phyloP scores from a whole-genome alignment of 495 filamentous ascomycete species.

The Penicillium atrosanguineum region DNA sequence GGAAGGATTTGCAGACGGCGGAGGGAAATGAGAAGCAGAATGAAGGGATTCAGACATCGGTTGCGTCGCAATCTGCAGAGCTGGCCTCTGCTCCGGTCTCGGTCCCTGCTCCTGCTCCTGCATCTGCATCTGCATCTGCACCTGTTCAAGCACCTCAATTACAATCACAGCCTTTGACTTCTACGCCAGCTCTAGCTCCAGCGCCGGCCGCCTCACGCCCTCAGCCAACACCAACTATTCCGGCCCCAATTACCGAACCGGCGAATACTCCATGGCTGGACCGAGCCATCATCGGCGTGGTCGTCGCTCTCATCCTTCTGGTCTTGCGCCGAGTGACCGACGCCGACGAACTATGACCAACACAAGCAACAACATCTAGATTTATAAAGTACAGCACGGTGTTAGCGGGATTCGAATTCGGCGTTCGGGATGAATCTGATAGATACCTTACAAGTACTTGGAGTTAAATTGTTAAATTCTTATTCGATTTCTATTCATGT shows the following conservation, averaged over 20 bases:
- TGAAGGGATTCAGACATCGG: not conserved
- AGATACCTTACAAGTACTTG: not conserved
- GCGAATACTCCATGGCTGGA: slow-evolving; percentile 52
- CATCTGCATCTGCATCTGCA: not conserved
- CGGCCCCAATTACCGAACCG: slow-evolving; percentile 7
- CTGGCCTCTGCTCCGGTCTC: not conserved
- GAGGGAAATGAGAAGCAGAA: slow-evolving; percentile 39
- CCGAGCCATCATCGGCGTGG: slow-evolving; percentile 52
- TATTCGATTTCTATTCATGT: not conserved
- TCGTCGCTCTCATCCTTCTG: slow-evolving; percentile 47
- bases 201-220: not conserved
- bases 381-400: slow-evolving; percentile 1
- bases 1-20: slow-evolving; percentile 46
- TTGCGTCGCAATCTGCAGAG: not conserved
- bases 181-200: not conserved
- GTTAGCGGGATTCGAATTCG: slow-evolving; percentile 10
- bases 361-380: not conserved
- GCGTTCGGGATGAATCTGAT: not conserved
- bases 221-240: not conserved
- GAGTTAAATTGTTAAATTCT: not conserved
- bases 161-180: not conserved
- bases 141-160: not conserved
- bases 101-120: not conserved
- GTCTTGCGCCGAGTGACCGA: slow-evolving; percentile 38
- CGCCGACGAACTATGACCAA: slow-evolving; percentile 25